Evolutionary conservation across 139 green algal species (phyloP).

Genomic region (Coccomyxa sp.): DNA sequence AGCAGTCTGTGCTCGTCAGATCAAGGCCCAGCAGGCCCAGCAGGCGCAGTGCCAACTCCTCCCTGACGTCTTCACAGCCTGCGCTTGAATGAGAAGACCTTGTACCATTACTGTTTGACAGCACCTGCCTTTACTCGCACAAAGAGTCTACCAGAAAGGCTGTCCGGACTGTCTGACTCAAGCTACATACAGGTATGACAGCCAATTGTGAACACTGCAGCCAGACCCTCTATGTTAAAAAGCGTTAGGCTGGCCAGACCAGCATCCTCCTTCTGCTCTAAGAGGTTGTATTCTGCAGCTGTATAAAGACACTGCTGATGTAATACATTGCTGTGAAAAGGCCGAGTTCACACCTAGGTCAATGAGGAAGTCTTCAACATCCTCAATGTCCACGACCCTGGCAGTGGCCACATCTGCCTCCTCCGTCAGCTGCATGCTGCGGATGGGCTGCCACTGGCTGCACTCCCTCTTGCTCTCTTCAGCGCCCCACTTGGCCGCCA

Average conservation of each 20-base stretch:
- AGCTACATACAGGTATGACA: not conserved
- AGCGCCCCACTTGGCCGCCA: slow-evolving; percentile 21
- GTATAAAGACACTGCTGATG: no score
- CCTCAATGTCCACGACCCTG: slow-evolving; percentile 21
- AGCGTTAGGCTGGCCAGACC: no score
- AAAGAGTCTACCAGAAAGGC: no score
- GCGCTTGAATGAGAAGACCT: no score
- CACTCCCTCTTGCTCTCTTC: slow-evolving; percentile 17
- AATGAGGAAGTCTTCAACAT: slow-evolving; percentile 19
- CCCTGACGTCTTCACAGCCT: slow-evolving; percentile 20
- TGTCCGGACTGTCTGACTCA: no score
- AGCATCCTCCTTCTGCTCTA: no score
- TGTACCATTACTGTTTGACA: no score
- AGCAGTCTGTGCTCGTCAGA: slow-evolving; percentile 20
- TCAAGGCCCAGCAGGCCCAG: slow-evolving; percentile 56
- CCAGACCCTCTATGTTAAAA: no score
- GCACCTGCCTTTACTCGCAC: no score
- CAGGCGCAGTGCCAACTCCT: slow-evolving; percentile 42
- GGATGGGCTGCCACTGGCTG: slow-evolving; percentile 18
- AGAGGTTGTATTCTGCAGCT: no score
- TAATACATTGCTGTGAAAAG: not conserved
- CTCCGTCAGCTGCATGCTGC: slow-evolving; percentile 4
- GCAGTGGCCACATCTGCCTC: slow-evolving; percentile 4
- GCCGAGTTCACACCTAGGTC: not conserved
- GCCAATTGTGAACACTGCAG: not conserved